These are phyloP conservation scores for Cunninghamia lanceolata DNA, from an alignment of 75 land plant species.

Conservation along the genomic window DNA sequence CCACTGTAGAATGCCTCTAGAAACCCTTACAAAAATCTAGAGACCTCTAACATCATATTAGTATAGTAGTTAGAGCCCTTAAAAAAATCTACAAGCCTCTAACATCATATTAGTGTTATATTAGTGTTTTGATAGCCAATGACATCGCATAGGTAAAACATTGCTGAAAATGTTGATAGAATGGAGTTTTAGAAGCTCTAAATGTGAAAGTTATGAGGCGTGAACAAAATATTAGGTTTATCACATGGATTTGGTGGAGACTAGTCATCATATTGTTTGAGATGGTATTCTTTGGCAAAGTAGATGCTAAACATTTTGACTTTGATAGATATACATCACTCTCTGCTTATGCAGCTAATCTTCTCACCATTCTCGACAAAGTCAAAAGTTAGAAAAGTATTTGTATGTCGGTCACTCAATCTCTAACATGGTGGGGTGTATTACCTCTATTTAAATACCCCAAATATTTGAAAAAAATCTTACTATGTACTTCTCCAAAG, in stretches of 20 bases:
- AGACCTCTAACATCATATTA: too few species aligned
- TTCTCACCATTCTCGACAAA: constrained; percentile 27
- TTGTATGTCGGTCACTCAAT: constrained; percentile 30
- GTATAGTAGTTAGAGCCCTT: too few species aligned
- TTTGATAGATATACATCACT: constrained; percentile 3
- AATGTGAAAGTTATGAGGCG: constrained; percentile 43
- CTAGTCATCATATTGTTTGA: constrained; percentile 59
- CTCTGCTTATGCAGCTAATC: constrained; percentile 25
- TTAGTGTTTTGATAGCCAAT: too few species aligned
- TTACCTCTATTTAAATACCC: constrained; percentile 20
- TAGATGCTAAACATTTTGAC: background rate
- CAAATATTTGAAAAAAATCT: constrained; percentile 24
- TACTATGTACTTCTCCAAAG: constrained; percentile 24
- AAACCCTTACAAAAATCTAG: too few species aligned
- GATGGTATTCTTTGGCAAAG: constrained; percentile 44
- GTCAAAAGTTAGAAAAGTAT: constrained; percentile 14
- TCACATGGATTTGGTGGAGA: constrained; percentile 61
- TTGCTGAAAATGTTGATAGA: background rate
- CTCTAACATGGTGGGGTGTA: constrained; percentile 28
- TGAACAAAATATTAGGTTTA: constrained; percentile 28
- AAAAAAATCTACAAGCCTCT: too few species aligned
- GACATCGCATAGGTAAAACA: too few species aligned
- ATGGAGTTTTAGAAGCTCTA: background rate
- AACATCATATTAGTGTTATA: too few species aligned
- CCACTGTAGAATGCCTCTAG: too few species aligned